A percentile compares a stretch with the other conserved stretches of the same genome.
Conservation (phyloP, 2,329 filamentous ascomycete genomes). For the Fonsecaea nubica region DNA sequence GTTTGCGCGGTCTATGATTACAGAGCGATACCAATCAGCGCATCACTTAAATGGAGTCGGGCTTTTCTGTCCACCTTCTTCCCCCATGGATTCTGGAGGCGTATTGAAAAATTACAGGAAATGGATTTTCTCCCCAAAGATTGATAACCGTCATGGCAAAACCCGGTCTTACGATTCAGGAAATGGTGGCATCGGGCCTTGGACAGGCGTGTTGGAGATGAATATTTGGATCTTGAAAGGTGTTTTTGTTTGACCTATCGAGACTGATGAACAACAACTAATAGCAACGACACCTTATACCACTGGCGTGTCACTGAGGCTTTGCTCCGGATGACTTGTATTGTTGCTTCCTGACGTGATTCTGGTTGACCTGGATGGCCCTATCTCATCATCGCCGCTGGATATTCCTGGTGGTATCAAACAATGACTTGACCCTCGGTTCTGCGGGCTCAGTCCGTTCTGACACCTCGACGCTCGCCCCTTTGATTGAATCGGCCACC, state of each 20-base stretch:
- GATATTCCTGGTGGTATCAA: neutral
- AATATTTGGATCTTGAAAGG: neutral
- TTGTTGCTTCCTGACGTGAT: conserved; percentile 12
- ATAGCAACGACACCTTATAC: conserved; percentile 31
- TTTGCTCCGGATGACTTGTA: neutral
- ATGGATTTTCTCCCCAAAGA: conserved; percentile 15
- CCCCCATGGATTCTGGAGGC: conserved; percentile 32
- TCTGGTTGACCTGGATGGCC: conserved; percentile 9
- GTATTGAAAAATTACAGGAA: conserved; percentile 23
- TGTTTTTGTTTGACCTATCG: conserved; percentile 20
- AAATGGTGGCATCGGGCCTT: conserved; percentile 34
- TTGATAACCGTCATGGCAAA: conserved; percentile 41
- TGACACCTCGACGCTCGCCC: neutral
- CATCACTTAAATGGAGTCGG: conserved; percentile 25
- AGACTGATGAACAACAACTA: conserved; percentile 28
- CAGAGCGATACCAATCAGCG: conserved; percentile 10
- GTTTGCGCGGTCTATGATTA: conserved; percentile 14
- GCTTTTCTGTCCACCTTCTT: conserved; percentile 38
- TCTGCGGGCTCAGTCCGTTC: neutral
- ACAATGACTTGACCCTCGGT: neutral
- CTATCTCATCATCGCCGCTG: neutral
- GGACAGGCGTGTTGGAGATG: conserved; percentile 25
- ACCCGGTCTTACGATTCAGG: conserved; percentile 43
- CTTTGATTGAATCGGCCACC: neutral
- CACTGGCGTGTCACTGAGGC: conserved; percentile 8